Conservation (phyloP, 139 green algal genomes). For the Tetradesmus lagerheimii region DNA sequence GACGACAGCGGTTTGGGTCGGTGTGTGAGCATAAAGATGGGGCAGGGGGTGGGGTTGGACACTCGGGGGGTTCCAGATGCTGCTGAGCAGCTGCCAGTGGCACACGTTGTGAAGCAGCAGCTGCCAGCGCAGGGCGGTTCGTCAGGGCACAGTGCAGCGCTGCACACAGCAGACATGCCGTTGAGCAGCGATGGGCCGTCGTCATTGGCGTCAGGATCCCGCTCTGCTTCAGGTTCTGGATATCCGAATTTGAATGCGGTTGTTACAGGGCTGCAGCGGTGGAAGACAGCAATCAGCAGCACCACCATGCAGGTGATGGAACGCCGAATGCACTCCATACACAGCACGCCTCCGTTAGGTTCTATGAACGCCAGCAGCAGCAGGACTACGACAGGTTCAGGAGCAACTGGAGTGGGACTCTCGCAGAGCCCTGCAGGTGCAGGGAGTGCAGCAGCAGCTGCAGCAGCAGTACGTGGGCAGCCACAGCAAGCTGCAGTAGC, state of each 20-base stretch:
- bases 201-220: not conserved
- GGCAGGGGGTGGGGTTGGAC: not conserved
- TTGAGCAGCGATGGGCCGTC: not conserved
- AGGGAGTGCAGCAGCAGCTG: not conserved
- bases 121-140: not conserved
- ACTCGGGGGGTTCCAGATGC: not conserved
- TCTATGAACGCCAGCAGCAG: not conserved
- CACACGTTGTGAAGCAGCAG: not conserved
- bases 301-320: constrained; percentile 44
- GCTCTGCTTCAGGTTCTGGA: not conserved
- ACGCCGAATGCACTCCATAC: constrained; percentile 15
- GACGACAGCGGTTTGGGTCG: not conserved
- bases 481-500: not conserved
- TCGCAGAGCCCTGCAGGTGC: not conserved
- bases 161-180: not conserved
- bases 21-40: not conserved
- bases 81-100: not conserved
- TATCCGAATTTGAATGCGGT: not conserved
- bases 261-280: constrained; percentile 18
- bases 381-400: not conserved
- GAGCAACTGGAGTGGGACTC: constrained; percentile 4
- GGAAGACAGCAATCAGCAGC: constrained; percentile 11
- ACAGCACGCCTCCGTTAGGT: not conserved
- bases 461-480: constrained; percentile 1
- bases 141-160: not conserved